Evolutionary conservation across 768 basidiomycete species (phyloP), one percentile per base, ranked within the genome.

Genomic region (Coprinopsis cinerea): DNA sequence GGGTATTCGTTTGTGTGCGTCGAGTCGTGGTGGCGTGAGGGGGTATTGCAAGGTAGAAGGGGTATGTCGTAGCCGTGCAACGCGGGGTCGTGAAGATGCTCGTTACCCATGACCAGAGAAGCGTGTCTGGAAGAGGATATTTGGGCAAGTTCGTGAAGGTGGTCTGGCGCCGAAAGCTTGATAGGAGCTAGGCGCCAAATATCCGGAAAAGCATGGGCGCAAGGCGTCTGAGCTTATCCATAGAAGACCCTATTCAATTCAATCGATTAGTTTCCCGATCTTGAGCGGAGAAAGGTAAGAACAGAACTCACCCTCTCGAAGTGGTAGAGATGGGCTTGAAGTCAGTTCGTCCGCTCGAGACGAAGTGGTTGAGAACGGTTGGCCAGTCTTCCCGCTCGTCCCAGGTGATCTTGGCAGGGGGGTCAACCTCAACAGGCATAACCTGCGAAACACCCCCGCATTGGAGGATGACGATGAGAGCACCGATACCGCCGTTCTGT

Each of bases 251-350:
- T 65, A 48, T 51, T 34, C 45, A 36, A 18, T n/a, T 2, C 35
- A 18, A 30, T 35, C 18, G 47, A 52, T 53, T 20, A 23, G 25
- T 14, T 24, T 25, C 27, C 48, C 36, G 45, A 25, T n/a, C 28
- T n/a, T n/a, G n/a, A n/a, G n/a, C 26, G 34, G 15, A 14, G 17
- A 32, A 34, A 46, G 48, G 25, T 52, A 35, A 43, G 25, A 17
- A 50, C 34, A 36, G 14, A 52, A 71, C 85, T 74, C 65, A 88
- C 86, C 87, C 86, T 67, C 81, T 67, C 4, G 81, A 49, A 9
- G 85, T 85, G 17, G 86, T 85, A 34, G 85, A 87, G 71, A 88
- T 85, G n/a, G 88, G 88, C 61, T 82, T 79, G 68, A 90, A 90
- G 62, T 88, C 86, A 15, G 79, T 81, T 41, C 85, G 77, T 24